phyloP scores from a whole-genome alignment of 257 asterid genomes.

The Solanum verrucosum region DNA sequence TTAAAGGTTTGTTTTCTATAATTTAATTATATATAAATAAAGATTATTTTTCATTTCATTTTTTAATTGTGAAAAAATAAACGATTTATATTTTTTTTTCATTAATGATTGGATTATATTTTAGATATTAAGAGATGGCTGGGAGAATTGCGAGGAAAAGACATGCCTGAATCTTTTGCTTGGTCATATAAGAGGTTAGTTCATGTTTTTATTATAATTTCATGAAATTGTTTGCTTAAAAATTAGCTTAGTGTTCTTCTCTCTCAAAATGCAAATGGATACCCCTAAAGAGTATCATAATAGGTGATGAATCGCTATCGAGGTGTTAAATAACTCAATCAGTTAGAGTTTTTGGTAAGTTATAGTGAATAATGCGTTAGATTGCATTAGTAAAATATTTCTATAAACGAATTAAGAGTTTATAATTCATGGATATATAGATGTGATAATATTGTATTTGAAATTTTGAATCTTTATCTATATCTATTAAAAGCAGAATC shows the following conservation, averaged over 20 bases:
- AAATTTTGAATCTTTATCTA: background rate
- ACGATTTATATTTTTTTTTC: too few relatives aligned
- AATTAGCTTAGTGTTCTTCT: background rate
- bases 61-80: background rate
- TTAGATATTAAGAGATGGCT: constrained; percentile 90
- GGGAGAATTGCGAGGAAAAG: constrained; percentile 73
- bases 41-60: background rate
- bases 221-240: background rate
- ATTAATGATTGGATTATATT: background rate
- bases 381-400: background rate
- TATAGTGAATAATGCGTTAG: background rate
- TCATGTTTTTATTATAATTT: background rate
- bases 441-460: background rate
- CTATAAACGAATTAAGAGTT: background rate
- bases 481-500: background rate
- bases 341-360: background rate
- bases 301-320: background rate
- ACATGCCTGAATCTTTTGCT: constrained; percentile 71
- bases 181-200: constrained; percentile 92
- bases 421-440: background rate
- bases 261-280: background rate
- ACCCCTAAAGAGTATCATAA: background rate
- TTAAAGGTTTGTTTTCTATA: constrained; percentile 42
- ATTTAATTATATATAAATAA: background rate
- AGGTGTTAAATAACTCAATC: background rate